phyloP scores from a whole-genome alignment of 495 filamentous ascomycete genomes.

The Hypomontagnella submonticulosa region DNA sequence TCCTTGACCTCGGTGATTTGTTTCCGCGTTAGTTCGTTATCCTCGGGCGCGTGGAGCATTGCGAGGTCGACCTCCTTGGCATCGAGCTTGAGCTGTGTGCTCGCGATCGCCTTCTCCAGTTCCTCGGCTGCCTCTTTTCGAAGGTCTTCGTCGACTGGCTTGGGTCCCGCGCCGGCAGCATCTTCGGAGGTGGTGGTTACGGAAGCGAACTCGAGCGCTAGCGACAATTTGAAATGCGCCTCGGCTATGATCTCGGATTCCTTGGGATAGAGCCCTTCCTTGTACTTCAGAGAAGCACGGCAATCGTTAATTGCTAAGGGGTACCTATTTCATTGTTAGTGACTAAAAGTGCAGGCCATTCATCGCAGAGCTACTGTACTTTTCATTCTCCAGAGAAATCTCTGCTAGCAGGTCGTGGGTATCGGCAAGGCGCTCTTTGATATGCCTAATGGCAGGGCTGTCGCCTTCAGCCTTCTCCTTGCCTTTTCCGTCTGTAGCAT shows the following conservation, averaged over 20 bases:
- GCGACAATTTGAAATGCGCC: constrained; percentile 93
- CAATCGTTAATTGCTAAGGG: constrained; percentile 82
- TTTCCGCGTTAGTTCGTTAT: constrained; percentile 68
- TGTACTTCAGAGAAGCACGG: constrained; percentile 76
- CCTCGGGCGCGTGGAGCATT: constrained; percentile 61
- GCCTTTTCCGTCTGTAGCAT: constrained; percentile 55
- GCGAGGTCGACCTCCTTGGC: constrained; percentile 75
- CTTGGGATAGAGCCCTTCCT: constrained; percentile 76
- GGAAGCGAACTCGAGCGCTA: constrained; percentile 93
- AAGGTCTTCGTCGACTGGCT: constrained; percentile 70
- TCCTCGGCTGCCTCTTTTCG: constrained; percentile 79
- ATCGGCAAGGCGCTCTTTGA: constrained; percentile 87
- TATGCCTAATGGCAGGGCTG: constrained; percentile 64
- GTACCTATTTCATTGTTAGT: constrained; percentile 64
- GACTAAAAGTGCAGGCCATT: constrained; percentile 6
- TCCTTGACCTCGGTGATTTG: constrained; percentile 87
- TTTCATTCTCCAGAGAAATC: constrained; percentile 93
- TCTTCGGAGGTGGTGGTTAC: constrained; percentile 71
- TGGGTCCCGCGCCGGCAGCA: constrained; percentile 43
- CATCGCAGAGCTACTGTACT: constrained; percentile 49
- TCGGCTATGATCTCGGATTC: constrained; percentile 89
- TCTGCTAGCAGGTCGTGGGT: constrained; percentile 92
- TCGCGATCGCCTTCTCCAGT: constrained; percentile 84
- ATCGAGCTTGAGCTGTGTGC: constrained; percentile 77
- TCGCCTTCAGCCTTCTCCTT: constrained; percentile 62